Evolutionary conservation across 192 early-diverging fungal genomes (phyloP), one percentile per base, ranked within the genome.

Genomic region (Rhizophagus prolifer): DNA sequence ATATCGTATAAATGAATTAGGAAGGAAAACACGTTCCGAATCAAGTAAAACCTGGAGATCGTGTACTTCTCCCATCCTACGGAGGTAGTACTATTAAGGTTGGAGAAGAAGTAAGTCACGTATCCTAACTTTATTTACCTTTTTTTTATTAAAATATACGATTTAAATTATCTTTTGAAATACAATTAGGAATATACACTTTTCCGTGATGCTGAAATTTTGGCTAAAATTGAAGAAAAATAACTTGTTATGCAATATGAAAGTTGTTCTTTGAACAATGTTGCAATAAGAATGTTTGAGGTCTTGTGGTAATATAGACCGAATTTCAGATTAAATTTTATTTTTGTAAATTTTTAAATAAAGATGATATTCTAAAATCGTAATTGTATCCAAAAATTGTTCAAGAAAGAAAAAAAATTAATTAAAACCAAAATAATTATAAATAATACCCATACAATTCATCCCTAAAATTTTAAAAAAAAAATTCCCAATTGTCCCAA

Each of bases 71-170:
- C 50, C 98, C 98, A 59, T 88, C 93, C 34, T 99, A 93, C 81
- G 97, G 98, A 80, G 98, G 98, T 70, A 92, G 84, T 87, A 81
- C 89, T 74, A 93, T 99, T 88, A 99, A 99, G 90, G 79, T 99
- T 34, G 87, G 90, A 61, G 87, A 91, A 74, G 92, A 96, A 83
- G 98, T 74, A 62, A 28, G 10, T 36, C 9, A 44, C 14, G 14
- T 59, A 59, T 21, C 19, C 12, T 13, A 6, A 26, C 9, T 59
- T 63, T 36, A 38, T 74, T 62, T 6, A 25, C 1, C 3, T 46
- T 63, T 2, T 63, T 74, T 47, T 23, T 46, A 14, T 38, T 13
- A 38, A 10, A 58, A 2, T 14, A 34, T 38, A 38, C 36, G 36
- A 38, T 38, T 38, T 38, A 8, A 38, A 34, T 36, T 21, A 36